Evolutionary conservation across 2,329 filamentous ascomycete species (phyloP).

Genomic region (Pyrenophora tritici-repentis): DNA sequence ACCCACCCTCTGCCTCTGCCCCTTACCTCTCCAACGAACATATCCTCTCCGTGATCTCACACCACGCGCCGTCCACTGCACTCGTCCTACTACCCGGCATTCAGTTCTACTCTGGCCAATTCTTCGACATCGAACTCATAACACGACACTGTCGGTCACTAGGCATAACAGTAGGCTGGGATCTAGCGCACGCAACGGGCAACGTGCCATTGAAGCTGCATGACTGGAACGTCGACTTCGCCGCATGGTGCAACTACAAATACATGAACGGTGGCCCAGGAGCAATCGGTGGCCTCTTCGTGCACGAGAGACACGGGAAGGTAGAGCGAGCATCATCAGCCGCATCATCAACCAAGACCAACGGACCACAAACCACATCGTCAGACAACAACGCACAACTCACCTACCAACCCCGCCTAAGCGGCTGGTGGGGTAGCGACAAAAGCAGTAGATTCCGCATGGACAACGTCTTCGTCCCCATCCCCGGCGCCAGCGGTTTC

Average conservation of each 20-base stretch:
- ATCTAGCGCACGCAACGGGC: slow-evolving; percentile 83
- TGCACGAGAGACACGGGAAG: slow-evolving; percentile 73
- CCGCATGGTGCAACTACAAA: slow-evolving; percentile 93
- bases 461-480: slow-evolving; percentile 79
- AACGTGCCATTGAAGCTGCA: slow-evolving; percentile 81
- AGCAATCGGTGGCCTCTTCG: slow-evolving; percentile 77
- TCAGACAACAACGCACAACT: slow-evolving; percentile 43
- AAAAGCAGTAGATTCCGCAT: slow-evolving; percentile 79
- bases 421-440: slow-evolving; percentile 87
- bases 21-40: slow-evolving; percentile 71
- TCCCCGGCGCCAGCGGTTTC: slow-evolving; percentile 77
- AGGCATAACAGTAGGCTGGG: slow-evolving; percentile 81
- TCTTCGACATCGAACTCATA: slow-evolving; percentile 80
- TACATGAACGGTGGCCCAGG: slow-evolving; percentile 89
- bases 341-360: slow-evolving; percentile 1
- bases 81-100: slow-evolving; percentile 83
- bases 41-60: slow-evolving; percentile 74
- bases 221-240: slow-evolving; percentile 91
- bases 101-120: slow-evolving; percentile 90
- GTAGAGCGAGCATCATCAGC: slow-evolving; percentile 47
- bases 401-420: slow-evolving; percentile 67
- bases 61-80: slow-evolving; percentile 73
- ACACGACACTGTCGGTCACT: slow-evolving; percentile 74
- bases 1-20: slow-evolving; percentile 57
- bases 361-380: slow-evolving; percentile 30